Evolutionary conservation across 2,329 filamentous ascomycete species (phyloP).

Genomic region (Ophiocordyceps australis): DNA sequence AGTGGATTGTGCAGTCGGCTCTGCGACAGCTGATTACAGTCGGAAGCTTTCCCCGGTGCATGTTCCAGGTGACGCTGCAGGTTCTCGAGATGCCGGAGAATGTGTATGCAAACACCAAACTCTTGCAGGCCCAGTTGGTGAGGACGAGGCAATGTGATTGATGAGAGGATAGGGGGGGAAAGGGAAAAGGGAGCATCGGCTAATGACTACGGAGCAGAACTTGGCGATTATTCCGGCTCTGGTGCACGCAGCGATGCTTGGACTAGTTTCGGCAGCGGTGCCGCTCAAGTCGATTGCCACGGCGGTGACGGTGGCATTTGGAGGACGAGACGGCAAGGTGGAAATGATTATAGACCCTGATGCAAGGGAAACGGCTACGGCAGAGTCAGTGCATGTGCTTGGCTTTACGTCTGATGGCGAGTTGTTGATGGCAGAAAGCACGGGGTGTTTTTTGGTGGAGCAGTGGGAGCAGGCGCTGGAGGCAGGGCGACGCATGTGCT

Average conservation of each 20-base stretch:
- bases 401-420: constrained; percentile 60
- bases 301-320: constrained; percentile 44
- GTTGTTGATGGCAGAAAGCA: constrained; percentile 62
- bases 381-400: constrained; percentile 64
- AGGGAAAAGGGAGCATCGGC: no score
- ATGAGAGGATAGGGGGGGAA: no score
- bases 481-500: constrained; percentile 48
- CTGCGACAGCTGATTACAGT: constrained; percentile 59
- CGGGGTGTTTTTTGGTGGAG: constrained; percentile 56
- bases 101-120: constrained; percentile 41
- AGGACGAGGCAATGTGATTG: no score
- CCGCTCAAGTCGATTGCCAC: constrained; percentile 59
- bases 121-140: constrained; percentile 42
- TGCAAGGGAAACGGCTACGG: constrained; percentile 38
- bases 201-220: no score
- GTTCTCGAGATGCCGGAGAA: constrained; percentile 51
- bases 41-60: constrained; percentile 55
- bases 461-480: constrained; percentile 59
- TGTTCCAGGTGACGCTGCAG: constrained; percentile 73
- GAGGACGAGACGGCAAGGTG: constrained; percentile 17
- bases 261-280: constrained; percentile 66
- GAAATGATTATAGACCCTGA: constrained; percentile 41
- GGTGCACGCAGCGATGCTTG: constrained; percentile 60
- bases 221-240: constrained; percentile 66
- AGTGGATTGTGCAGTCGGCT: constrained; percentile 54